A percentile compares a stretch with the other conserved stretches of the same genome.
Evolutionary conservation across 78 protist species (phyloP).

Genomic region (Reticulomyxa filosa): DNA sequence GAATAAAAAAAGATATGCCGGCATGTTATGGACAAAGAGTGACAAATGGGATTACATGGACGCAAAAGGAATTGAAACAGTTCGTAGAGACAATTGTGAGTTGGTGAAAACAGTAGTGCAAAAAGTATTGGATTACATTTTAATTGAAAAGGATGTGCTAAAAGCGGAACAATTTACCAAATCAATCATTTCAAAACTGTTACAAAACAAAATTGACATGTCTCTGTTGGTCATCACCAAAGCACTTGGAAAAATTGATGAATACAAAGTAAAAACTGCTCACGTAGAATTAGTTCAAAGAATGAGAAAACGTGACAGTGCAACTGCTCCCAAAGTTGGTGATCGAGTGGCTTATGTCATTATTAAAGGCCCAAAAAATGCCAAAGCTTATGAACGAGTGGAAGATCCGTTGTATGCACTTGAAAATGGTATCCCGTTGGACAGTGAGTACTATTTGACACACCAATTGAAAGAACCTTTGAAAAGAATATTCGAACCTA

Average conservation of each 20-base stretch:
- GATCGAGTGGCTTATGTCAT: constrained; percentile 98
- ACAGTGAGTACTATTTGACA: constrained; percentile 75
- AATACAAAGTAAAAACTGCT: neutral
- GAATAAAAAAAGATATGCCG: constrained; percentile 96
- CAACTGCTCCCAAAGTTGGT: constrained; percentile 84
- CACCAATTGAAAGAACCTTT: constrained; percentile 82
- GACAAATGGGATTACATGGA: constrained; percentile 81
- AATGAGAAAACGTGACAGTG: constrained; percentile 81
- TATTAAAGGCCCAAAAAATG: constrained; percentile 33
- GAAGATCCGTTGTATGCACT: constrained; percentile 97
- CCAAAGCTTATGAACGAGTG: constrained; percentile 60
- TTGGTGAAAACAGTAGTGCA: constrained; percentile 59
- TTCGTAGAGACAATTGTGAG: constrained; percentile 92
- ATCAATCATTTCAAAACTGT: constrained; percentile 52
- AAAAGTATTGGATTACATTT: constrained; percentile 41
- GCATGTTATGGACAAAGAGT: constrained; percentile 58
- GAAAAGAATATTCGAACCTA: constrained; percentile 68
- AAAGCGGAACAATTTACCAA: too few relatives aligned
- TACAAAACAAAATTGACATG: constrained; percentile 78
- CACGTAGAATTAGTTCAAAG: constrained; percentile 90
- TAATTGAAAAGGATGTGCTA: constrained; percentile 66
- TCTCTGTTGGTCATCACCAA: constrained; percentile 87
- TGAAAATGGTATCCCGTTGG: constrained; percentile 82
- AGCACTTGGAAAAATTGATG: constrained; percentile 42
- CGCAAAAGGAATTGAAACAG: constrained; percentile 61